Evolutionary conservation across 148 eudicot genomes (phyloP).

Genomic region (Rhododendron mucronatum): DNA sequence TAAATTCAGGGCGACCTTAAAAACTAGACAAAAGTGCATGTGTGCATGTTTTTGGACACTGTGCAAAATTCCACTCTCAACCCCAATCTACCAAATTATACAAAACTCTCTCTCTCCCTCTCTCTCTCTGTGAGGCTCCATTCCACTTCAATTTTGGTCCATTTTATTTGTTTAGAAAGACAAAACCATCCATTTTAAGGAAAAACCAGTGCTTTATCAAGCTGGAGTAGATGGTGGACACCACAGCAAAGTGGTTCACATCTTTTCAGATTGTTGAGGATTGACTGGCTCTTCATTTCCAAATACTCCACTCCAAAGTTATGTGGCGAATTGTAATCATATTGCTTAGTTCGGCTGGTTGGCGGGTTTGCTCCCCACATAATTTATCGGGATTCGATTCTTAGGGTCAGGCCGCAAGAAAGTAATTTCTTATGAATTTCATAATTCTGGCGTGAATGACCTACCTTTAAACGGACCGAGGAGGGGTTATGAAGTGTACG

Average conservation of each 20-base stretch:
- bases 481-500: not conserved
- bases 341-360: too few relatives aligned
- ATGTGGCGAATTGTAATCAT: not conserved
- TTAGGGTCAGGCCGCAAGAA: too few relatives aligned
- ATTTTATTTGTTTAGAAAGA: not conserved
- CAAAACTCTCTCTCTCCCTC: not conserved
- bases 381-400: too few relatives aligned
- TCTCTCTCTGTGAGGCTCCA: not conserved
- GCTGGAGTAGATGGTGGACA: not conserved
- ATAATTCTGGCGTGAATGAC: not conserved
- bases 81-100: not conserved
- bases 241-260: slow-evolving; percentile 5
- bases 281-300: not conserved
- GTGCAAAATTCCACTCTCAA: slow-evolving; percentile 2
- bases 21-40: not conserved
- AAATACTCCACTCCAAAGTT: not conserved
- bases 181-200: not conserved
- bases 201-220: not conserved
- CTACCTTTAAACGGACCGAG: not conserved
- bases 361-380: too few relatives aligned
- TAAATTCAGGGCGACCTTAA: not conserved
- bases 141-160: not conserved
- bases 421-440: too few relatives aligned
- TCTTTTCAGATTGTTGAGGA: slow-evolving; percentile 2
- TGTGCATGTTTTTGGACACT: not conserved